Evolutionary conservation across 2,329 filamentous ascomycete species (phyloP).

Genomic region (Aspergillus awamori): DNA sequence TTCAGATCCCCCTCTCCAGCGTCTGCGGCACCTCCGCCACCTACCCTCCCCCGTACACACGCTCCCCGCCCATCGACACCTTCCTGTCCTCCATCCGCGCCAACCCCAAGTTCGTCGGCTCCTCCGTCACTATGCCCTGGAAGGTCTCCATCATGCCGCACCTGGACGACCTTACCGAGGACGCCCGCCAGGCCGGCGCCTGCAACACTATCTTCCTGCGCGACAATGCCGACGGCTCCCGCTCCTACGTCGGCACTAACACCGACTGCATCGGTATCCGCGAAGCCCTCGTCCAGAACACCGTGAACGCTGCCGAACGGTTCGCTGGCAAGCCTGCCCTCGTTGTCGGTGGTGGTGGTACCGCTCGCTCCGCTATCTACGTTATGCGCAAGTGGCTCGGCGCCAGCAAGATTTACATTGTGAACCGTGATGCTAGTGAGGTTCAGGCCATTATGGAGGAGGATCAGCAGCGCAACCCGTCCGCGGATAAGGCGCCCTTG

Average conservation of each 20-base stretch:
- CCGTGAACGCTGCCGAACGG: constrained; percentile 18
- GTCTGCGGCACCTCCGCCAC: constrained; percentile 32
- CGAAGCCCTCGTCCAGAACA: constrained; percentile 67
- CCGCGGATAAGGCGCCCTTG: constrained; percentile 48
- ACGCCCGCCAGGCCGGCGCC: constrained; percentile 73
- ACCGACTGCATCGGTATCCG: constrained; percentile 79
- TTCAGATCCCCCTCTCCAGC: constrained; percentile 51
- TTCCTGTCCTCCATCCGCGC: constrained; percentile 40
- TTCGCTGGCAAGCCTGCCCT: constrained; percentile 63
- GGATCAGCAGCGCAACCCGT: constrained; percentile 58
- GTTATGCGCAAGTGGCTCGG: constrained; percentile 71
- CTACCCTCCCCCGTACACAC: constrained; percentile 39
- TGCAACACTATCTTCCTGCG: constrained; percentile 77
- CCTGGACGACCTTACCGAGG: constrained; percentile 72
- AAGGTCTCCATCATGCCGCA: constrained; percentile 75
- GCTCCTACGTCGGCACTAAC: constrained; percentile 71
- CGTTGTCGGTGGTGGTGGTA: constrained; percentile 76
- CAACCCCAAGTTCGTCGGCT: constrained; percentile 56
- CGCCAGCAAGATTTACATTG: constrained; percentile 71
- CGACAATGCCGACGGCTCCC: constrained; percentile 34
- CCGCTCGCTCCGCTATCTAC: constrained; percentile 76
- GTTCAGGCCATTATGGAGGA: constrained; percentile 68
- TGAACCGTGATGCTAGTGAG: constrained; percentile 71
- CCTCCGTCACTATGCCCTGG: constrained; percentile 81
- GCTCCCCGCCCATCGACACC: constrained; percentile 38